Evolutionary conservation across 768 basidiomycete species (phyloP).

Genomic region (Suillus cothurnatus): DNA sequence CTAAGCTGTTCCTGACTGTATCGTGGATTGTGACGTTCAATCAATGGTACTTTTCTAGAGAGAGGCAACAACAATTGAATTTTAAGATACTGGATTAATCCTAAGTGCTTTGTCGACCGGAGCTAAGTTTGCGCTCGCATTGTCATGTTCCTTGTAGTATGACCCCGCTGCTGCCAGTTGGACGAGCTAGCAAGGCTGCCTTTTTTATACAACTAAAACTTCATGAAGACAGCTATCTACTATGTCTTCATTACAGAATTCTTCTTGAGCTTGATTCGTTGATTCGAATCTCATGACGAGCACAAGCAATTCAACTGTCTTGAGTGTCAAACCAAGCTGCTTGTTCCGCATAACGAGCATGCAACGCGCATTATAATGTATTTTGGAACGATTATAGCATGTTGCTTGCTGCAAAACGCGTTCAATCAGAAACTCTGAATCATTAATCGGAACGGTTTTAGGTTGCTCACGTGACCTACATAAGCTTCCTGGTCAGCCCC

Average conservation of each 20-base stretch:
- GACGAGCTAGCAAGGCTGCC: neutral
- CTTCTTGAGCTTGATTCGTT: no score
- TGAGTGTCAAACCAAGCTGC: neutral
- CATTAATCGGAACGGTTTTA: neutral
- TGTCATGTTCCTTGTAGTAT: neutral
- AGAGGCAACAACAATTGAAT: no score
- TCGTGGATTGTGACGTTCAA: no score
- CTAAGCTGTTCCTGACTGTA: neutral
- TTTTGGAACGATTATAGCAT: neutral
- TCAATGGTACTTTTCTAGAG: no score
- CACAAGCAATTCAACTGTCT: neutral
- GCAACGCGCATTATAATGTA: neutral
- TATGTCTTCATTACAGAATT: neutral
- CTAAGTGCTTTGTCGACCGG: conserved; percentile 13
- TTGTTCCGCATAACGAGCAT: neutral
- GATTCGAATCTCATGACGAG: neutral
- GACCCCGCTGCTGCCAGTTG: accelerated
- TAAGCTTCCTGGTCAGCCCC: conserved; percentile 2
- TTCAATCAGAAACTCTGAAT: neutral
- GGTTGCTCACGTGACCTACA: neutral
- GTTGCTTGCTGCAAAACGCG: no score
- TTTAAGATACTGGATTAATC: no score
- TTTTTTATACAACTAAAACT: neutral
- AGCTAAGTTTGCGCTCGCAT: neutral
- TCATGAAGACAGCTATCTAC: neutral